Base-by-base conservation (phyloP, 306 rosid genomes). In the Neltuma alba region DNA sequence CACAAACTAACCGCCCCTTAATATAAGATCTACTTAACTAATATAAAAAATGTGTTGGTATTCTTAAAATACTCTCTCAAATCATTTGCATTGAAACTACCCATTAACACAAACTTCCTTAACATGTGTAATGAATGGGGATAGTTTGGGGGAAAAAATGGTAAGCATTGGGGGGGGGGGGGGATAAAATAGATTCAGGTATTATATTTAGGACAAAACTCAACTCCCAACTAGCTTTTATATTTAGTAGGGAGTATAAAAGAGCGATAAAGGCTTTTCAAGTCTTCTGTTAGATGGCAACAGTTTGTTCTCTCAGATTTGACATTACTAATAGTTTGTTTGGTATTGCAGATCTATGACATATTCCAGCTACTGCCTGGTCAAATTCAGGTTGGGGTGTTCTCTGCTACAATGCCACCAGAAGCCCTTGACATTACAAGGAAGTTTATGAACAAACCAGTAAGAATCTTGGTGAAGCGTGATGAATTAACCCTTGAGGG, bases 341-440 rank as follows among this genome's bases (percentile, higher is more conserved):
- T 77, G 71, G 78, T 44, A 62, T 82, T 82, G 84, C 92, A 95
- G 99, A 93, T 95, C 65, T 95, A 93, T 33, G 96, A 93, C 78
- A 95, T 95, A 40, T 95, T 95, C 85, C 99, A 91, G 92, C 94
- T 89, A 9, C 83, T 95, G 42, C 98, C 99, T 4, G 82, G 87
- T 8, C 89, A 89, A 88, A 90, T 95, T 85, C 98, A 93, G 75
- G 97, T 96, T 71, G 99, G 99, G 5, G 97, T 96, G 21, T 96
- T 93, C 83, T 96, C 98, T 83, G 98, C 97, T 25, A 93, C 98
- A 57, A 92, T 92, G 99, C 98, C 99, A 18, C 98, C 98, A 2
- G 99, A 91, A 80, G 97, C 98, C 68, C 89, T 95, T 74, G 98
- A 95, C 81, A 91, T 92, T 79, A 95, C 97, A 1, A 86, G 96